These are phyloP conservation scores for Trifolium subterraneum DNA, from an alignment of 306 rosid genomes.

Conservation along the genomic window DNA sequence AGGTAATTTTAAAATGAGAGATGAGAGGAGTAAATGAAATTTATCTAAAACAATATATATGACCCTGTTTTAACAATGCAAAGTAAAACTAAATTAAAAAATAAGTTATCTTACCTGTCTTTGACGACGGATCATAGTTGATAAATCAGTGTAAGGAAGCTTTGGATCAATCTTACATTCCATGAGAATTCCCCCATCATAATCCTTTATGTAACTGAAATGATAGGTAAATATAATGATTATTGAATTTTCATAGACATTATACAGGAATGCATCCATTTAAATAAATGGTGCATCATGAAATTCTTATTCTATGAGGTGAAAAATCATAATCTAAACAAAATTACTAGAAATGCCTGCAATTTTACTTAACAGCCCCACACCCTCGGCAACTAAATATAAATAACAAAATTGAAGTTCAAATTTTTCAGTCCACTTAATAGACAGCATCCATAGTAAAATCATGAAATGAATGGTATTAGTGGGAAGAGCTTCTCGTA, in stretches of 20 bases:
- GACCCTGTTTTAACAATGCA: slow-evolving; percentile 7
- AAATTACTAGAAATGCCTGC: slow-evolving; percentile 12
- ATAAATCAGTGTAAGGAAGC: slow-evolving; percentile 89
- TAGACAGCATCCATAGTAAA: background rate
- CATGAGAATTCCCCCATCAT: slow-evolving; percentile 97
- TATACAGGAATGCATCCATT: slow-evolving; percentile 1
- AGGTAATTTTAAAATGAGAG: no score
- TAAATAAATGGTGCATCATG: slow-evolving; percentile 4
- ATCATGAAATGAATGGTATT: slow-evolving; percentile 29
- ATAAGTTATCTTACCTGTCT: slow-evolving; percentile 66
- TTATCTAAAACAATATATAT: background rate
- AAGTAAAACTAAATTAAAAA: slow-evolving; percentile 35
- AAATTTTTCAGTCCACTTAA: background rate
- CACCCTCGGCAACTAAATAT: background rate
- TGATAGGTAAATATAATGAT: slow-evolving; percentile 33
- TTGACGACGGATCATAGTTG: slow-evolving; percentile 94
- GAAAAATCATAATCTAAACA: slow-evolving; percentile 11
- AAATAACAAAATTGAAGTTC: slow-evolving; percentile 2
- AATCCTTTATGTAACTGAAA: slow-evolving; percentile 94
- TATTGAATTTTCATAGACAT: slow-evolving; percentile 26
- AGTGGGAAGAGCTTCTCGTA: slow-evolving; percentile 25
- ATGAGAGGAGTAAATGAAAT: no score
- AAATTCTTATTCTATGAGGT: slow-evolving; percentile 11
- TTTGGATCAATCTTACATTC: slow-evolving; percentile 97
- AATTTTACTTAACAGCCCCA: slow-evolving; percentile 1